Evolutionary conservation across 129 eudicot genomes (phyloP), one percentile per base, ranked within the genome.

Genomic region (Helianthus tuberosus): DNA sequence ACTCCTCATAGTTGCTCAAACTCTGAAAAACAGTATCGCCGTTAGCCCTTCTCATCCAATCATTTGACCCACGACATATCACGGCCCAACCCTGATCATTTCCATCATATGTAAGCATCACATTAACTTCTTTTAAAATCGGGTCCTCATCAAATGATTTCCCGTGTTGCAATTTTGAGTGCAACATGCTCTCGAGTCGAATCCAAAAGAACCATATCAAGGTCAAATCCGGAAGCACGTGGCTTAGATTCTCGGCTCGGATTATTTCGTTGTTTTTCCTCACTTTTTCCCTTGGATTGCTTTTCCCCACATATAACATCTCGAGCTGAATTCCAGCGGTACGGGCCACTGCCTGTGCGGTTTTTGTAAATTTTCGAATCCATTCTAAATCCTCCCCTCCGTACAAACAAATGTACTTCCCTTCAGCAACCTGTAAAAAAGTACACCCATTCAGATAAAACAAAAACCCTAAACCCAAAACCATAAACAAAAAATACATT

Each of bases 371-470:
- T 11, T 32, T 75, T 3, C 89, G 80, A 58, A 94, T 90, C 98
- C 98, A 94, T 0, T 88, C 93, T 2, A 90, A 44, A 76, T 94
- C 97, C 60, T 94, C 96, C 2, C 97, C 97, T 46, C 98, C 97
- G 47, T 86, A 94, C 69, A 94, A 65, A 86, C 98, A 94, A 15
- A 94, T 86, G 78, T 78, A 82, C 68, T 64, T 90, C 14, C 64
- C 75, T 0, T 79, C 87, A 0, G 10, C 29, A 58, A 84, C 77
- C 98, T 92, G 66, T 32, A 54, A n/a, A 68, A 52, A 14, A 67
- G 46, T 23, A 43, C 10, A 4, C 47, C 8, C 47, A 43, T 43
- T 43, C 47, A 43, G 47, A 43, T 9, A 43, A 43, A 43, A 43
- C 10, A 43, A 43, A 32, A 43, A 43, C 47, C 47, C 47, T 7